A percentile compares a stretch with the other conserved stretches of the same genome.
Evolutionary conservation across 2,329 filamentous ascomycete genomes (phyloP).

Genomic region (Aspergillus viridinutans): DNA sequence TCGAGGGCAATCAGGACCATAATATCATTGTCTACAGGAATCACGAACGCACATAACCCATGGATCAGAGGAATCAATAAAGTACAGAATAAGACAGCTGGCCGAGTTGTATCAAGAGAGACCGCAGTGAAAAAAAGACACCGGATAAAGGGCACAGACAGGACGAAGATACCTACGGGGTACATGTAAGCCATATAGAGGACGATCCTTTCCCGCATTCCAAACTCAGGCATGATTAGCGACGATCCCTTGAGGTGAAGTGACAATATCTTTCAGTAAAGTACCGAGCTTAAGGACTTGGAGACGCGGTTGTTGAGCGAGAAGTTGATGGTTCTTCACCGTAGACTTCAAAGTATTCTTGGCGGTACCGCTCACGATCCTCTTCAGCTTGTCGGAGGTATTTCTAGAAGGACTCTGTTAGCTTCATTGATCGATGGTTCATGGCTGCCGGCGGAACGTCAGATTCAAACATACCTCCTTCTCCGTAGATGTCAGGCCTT

Average conservation of each 20-base stretch:
- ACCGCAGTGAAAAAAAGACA: neutral
- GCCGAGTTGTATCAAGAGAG: neutral
- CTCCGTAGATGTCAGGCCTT: conserved; percentile 25
- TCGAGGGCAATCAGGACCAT: neutral
- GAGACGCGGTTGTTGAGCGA: neutral
- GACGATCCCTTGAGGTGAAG: neutral
- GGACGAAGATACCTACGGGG: neutral
- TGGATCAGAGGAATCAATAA: neutral
- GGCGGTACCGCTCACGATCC: conserved; percentile 31
- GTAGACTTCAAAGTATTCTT: conserved; percentile 35
- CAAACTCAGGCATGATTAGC: neutral
- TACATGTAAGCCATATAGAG: neutral
- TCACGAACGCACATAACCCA: neutral
- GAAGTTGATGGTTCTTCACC: conserved; percentile 21
- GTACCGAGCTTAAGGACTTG: neutral
- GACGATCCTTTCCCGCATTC: neutral
- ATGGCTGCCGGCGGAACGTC: neutral
- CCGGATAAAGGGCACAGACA: neutral
- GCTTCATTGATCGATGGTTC: neutral
- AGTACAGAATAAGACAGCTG: neutral
- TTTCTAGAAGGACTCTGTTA: conserved; percentile 17
- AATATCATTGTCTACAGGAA: neutral
- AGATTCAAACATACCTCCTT: conserved; percentile 31
- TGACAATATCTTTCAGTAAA: neutral
- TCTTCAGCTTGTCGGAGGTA: conserved; percentile 23